Conservation (phyloP, 1,284 basidiomycete genomes). For the Trametes hirsuta region DNA sequence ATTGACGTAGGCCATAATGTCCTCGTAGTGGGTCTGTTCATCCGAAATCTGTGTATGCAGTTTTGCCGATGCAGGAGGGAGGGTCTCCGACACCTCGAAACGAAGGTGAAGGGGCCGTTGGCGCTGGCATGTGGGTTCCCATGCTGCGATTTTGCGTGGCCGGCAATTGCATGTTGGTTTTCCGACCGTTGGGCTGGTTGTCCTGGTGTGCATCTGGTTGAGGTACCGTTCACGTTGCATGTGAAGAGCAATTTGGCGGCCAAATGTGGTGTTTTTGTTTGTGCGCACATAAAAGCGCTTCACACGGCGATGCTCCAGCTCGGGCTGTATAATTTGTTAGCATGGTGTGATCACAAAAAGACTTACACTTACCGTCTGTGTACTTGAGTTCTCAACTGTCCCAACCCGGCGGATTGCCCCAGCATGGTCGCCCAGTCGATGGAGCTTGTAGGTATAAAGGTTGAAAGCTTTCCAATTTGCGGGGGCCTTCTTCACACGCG, state of each 20-base stretch:
- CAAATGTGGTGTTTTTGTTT: constrained; percentile 28
- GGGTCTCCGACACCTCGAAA: background rate
- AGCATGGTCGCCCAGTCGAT: constrained; percentile 31
- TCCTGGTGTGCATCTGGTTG: background rate
- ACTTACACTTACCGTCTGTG: constrained; percentile 33
- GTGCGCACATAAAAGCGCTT: constrained; percentile 37
- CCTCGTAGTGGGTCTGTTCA: background rate
- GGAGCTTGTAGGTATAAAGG: constrained; percentile 23
- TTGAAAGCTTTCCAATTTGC: background rate
- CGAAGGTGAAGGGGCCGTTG: too few species aligned
- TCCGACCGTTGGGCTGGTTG: too few species aligned
- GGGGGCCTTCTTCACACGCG: too few species aligned
- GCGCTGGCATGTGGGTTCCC: too few species aligned
- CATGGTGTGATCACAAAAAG: background rate
- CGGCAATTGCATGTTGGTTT: too few species aligned
- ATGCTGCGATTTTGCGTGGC: too few species aligned
- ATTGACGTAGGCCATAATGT: background rate
- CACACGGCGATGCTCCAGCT: constrained; percentile 36
- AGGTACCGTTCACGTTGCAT: background rate
- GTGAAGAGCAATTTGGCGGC: background rate
- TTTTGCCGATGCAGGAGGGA: background rate
- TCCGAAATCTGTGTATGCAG: background rate
- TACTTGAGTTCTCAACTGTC: constrained; percentile 32
- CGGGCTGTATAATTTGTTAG: constrained; percentile 22
- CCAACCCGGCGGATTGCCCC: background rate